A percentile compares a stretch with the other conserved stretches of the same genome.
phyloP scores from a whole-genome alignment of 331 rosid genomes.

The Acacia concinna region DNA sequence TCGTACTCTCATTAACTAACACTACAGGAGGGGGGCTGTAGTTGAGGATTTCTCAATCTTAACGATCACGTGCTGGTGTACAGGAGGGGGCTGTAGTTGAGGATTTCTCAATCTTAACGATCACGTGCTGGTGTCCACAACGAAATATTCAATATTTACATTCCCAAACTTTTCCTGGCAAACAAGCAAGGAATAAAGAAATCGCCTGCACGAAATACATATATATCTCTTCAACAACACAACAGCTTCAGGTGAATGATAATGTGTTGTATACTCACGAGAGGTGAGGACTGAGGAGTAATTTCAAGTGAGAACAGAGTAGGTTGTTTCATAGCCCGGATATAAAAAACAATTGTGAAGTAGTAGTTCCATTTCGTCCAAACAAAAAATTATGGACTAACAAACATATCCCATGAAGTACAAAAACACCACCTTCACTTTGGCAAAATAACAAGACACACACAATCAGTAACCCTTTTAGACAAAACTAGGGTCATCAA shows the following conservation, averaged over 20 bases:
- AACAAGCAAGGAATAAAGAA: constrained; percentile 31
- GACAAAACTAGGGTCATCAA: constrained; percentile 57
- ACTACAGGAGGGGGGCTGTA: not conserved
- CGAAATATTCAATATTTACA: not conserved
- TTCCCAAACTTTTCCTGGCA: constrained; percentile 15
- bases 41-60: not conserved
- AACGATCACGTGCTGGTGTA: not conserved
- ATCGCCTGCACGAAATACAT: constrained; percentile 12
- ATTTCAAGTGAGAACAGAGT: constrained; percentile 5
- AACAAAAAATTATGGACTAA: constrained; percentile 21
- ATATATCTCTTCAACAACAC: constrained; percentile 24
- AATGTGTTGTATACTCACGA: not conserved
- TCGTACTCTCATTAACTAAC: not conserved
- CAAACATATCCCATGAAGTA: constrained; percentile 34
- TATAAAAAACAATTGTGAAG: constrained; percentile 1
- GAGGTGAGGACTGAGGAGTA: not conserved
- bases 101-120: not conserved
- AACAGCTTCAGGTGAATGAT: constrained; percentile 1
- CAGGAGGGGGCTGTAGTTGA: not conserved
- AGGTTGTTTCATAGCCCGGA: not conserved
- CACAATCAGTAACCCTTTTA: constrained; percentile 42
- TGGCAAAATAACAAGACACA: constrained; percentile 20
- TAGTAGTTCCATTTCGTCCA: constrained; percentile 15
- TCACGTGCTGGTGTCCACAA: not conserved
- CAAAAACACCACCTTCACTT: constrained; percentile 38